phyloP scores from a whole-genome alignment of 495 filamentous ascomycete species.

The Podospora australis region DNA sequence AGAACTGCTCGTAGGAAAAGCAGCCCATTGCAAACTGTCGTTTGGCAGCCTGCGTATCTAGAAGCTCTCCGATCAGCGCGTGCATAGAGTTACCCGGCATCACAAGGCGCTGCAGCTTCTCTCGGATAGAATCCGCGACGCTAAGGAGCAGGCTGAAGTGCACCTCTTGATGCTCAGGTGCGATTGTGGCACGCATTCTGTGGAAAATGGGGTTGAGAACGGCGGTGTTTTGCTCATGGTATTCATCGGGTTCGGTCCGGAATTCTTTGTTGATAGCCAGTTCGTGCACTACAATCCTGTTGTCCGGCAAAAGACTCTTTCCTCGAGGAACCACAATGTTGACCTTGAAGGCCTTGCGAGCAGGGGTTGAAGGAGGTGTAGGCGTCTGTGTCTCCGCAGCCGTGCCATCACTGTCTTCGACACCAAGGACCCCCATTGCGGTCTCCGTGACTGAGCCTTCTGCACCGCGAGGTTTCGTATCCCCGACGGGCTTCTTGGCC shows the following conservation, averaged over 20 bases:
- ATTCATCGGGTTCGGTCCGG: slow-evolving; percentile 46
- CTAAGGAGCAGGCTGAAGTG: slow-evolving; percentile 63
- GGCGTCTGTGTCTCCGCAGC: slow-evolving; percentile 32
- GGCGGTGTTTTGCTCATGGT: slow-evolving; percentile 41
- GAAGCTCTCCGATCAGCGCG: slow-evolving; percentile 72
- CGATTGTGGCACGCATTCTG: slow-evolving; percentile 68
- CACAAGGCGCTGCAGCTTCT: slow-evolving; percentile 76
- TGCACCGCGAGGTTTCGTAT: slow-evolving; percentile 60
- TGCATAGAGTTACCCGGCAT: slow-evolving; percentile 75
- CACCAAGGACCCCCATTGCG: slow-evolving; percentile 32
- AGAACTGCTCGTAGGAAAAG: slow-evolving; percentile 93
- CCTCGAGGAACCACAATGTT: slow-evolving; percentile 33
- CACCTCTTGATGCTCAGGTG: slow-evolving; percentile 59
- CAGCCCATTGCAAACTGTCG: slow-evolving; percentile 71
- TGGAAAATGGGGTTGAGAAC: slow-evolving; percentile 63
- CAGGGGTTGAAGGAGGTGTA: slow-evolving; percentile 38
- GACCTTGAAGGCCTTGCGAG: slow-evolving; percentile 29
- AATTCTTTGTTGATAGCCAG: slow-evolving; percentile 86
- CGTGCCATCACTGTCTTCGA: slow-evolving; percentile 24
- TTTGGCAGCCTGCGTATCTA: slow-evolving; percentile 71
- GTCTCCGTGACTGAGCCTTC: slow-evolving; percentile 35
- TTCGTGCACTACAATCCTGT: slow-evolving; percentile 82
- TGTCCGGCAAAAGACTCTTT: slow-evolving; percentile 63
- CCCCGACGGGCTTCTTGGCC: slow-evolving; percentile 62
- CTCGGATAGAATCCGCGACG: slow-evolving; percentile 78